Conservation (phyloP, 257 asterid species). For the Jaltomata sinuosa region DNA sequence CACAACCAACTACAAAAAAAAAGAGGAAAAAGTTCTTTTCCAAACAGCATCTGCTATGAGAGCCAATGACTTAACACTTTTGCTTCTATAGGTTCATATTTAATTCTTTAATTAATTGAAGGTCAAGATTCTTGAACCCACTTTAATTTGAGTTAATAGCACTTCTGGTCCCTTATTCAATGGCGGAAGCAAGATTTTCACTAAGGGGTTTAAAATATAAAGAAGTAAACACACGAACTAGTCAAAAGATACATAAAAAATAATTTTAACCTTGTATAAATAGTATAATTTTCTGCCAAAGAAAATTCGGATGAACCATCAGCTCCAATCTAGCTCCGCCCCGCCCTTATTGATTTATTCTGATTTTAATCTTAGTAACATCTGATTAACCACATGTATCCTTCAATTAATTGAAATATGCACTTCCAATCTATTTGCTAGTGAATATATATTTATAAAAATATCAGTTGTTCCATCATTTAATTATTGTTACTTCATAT, state of each 20-base stretch:
- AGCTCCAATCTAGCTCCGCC: too few species aligned
- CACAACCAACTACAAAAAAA: neutral
- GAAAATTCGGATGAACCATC: too few species aligned
- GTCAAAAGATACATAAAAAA: too few species aligned
- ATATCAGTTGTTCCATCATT: neutral
- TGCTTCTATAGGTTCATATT: neutral
- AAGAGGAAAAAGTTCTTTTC: neutral
- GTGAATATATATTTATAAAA: neutral
- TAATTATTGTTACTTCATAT: neutral
- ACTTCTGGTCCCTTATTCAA: neutral
- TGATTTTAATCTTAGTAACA: neutral
- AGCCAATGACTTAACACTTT: neutral
- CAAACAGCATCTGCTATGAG: neutral
- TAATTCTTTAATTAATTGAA: neutral
- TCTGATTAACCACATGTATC: neutral
- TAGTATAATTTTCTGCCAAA: too few species aligned
- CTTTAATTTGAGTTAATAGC: neutral
- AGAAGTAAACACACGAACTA: too few species aligned
- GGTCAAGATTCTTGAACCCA: neutral
- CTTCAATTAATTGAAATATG: neutral
- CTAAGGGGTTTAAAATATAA: too few species aligned
- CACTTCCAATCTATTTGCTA: neutral
- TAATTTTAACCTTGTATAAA: too few species aligned
- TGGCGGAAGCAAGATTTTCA: too few species aligned
- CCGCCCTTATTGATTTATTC: neutral